These are phyloP conservation scores for Pseudoscleropodium purum DNA, from an alignment of 225 moss, liverwort and hornwort genomes.

Conservation along the genomic window DNA sequence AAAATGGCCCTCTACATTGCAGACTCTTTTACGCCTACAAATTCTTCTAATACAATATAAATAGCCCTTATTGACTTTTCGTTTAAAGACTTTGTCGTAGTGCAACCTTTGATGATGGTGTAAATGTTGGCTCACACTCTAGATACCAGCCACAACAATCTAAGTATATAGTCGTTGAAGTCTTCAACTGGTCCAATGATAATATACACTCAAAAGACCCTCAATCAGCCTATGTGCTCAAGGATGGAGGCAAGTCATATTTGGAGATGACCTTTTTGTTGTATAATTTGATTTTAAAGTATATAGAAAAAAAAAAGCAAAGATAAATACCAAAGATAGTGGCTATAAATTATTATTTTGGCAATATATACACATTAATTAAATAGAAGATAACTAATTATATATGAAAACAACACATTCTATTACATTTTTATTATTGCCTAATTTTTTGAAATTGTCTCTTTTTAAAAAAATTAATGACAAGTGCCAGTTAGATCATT, in stretches of 20 bases:
- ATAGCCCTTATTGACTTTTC: rapidly evolving
- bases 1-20: not conserved
- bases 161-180: not conserved
- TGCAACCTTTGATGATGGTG: not conserved
- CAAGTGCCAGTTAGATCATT: rapidly evolving
- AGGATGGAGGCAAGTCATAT: not conserved
- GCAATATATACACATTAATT: too few species aligned
- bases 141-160: not conserved
- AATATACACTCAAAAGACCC: not conserved
- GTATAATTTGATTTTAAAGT: not conserved
- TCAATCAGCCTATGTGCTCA: not conserved
- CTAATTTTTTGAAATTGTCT: not conserved
- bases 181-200: not conserved
- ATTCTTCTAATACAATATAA: not conserved
- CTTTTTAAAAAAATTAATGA: not conserved
- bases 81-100: rapidly evolving
- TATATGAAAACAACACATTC: not conserved
- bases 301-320: not conserved
- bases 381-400: too few species aligned
- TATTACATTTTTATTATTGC: rapidly evolving
- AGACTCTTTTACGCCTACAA: not conserved
- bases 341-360: too few species aligned
- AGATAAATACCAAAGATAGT: not conserved
- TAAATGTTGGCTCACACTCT: not conserved
- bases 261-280: not conserved